These are phyloP conservation scores for Escallonia rubra DNA, from an alignment of 129 eudicot species.

Conservation along the genomic window DNA sequence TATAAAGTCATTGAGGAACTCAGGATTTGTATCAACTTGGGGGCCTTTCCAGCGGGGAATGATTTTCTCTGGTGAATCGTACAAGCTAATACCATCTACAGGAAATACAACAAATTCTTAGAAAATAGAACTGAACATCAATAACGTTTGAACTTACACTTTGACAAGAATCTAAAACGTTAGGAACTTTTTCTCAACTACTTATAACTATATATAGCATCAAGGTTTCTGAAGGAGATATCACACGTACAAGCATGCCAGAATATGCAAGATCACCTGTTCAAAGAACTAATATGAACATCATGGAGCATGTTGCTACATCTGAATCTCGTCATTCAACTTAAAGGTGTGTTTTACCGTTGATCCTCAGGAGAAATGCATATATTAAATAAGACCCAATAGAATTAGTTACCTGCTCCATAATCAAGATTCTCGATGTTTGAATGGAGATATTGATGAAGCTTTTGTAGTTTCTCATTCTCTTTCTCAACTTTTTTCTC, in stretches of 20 bases:
- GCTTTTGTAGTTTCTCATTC: constrained; percentile 49
- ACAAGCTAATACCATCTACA: constrained; percentile 86
- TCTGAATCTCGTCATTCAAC: too few relatives aligned
- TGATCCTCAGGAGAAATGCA: too few relatives aligned
- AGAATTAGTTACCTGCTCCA: constrained; percentile 70
- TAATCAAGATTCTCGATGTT: constrained; percentile 90
- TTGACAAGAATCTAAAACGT: too few relatives aligned
- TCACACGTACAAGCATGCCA: neutral
- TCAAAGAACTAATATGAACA: too few relatives aligned
- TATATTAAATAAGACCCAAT: neutral
- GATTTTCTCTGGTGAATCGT: constrained; percentile 91
- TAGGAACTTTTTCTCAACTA: too few relatives aligned
- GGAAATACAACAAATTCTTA: neutral
- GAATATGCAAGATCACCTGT: neutral
- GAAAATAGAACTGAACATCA: neutral
- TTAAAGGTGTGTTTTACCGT: too few relatives aligned
- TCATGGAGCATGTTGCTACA: too few relatives aligned
- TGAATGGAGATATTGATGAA: constrained; percentile 77
- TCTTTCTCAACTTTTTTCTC: constrained; percentile 74
- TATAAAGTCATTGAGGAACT: constrained; percentile 41
- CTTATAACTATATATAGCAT: too few relatives aligned
- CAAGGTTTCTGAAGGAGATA: neutral
- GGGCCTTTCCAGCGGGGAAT: constrained; percentile 95
- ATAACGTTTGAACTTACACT: neutral
- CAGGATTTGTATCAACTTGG: constrained; percentile 53